Evolutionary conservation across 2,329 filamentous ascomycete genomes (phyloP), one percentile per base, ranked within the genome.

Genomic region (Chalaropsis thielavioides): DNA sequence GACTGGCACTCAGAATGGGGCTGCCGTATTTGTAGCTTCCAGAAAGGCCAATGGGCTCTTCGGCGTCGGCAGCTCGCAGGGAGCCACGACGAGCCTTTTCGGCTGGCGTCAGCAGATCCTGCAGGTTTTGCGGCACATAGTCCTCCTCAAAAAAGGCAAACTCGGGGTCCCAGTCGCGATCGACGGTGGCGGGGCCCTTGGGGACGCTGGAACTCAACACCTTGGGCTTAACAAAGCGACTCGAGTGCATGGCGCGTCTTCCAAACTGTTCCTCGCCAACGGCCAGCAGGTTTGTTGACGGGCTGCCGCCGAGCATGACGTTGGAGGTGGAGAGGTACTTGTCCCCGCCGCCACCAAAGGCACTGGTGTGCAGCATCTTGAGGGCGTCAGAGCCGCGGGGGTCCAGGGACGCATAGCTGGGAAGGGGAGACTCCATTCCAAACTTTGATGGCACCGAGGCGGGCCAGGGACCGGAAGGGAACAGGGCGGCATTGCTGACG

Each of bases 391-490:
- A 85, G 2, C 83, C 83, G 62, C 82, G 78, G 2, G 77, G 75
- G 61, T 86, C 83, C 71, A 79, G 81, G 49, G 90, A 54, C 24
- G 49, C 49, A 15, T 54, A 80, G 0, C 90, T 91, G 1, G 87
- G 83, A 1, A 90, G 88, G 4, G 91, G 91, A 8, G 88, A 91
- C 63, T 96, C 92, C 69, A 96, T 79, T 15, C 89, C 89, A 71
- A 97, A 96, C 70, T 92, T 90, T 62, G 90, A 89, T 10, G 94
- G 94, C 11, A 97, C 89, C 0, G 92, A 97, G 0, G 92, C 90
- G 7, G 92, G 92, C 75, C 95, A 91, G 0, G 92, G 90, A 0
- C 89, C 94, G 40, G 76, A 78, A 19, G 79, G 79, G 73, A 92
- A 91, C 67, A 90, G 85, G 19, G 92, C 92, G 68, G 90, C 91